phyloP scores from a whole-genome alignment of 495 filamentous ascomycete genomes.

The Trichoderma gamsii region DNA sequence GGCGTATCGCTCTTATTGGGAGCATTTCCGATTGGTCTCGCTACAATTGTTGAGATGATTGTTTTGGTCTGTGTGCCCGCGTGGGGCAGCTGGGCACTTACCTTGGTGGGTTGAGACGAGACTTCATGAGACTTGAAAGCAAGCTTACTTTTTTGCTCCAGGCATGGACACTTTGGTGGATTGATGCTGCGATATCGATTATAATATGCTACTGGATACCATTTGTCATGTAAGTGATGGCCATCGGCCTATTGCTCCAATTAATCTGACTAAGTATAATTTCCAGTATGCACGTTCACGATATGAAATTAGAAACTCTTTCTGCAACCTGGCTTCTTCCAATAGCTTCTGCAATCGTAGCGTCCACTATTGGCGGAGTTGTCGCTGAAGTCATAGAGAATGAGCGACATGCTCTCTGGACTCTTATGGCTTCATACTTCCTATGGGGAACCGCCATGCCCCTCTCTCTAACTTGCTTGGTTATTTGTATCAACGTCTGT shows the following conservation, averaged over 20 bases:
- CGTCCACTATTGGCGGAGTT: constrained; percentile 49
- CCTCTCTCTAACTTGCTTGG: constrained; percentile 48
- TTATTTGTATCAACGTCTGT: constrained; percentile 54
- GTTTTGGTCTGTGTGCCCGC: constrained; percentile 1
- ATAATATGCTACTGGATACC: constrained; percentile 45
- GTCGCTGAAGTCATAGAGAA: constrained; percentile 50
- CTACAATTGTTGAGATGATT: constrained; percentile 27
- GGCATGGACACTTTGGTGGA: constrained; percentile 54
- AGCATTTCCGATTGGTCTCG: constrained; percentile 57
- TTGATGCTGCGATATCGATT: constrained; percentile 48
- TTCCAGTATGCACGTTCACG: constrained; percentile 24
- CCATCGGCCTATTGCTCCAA: neutral
- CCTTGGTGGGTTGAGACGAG: constrained; percentile 15
- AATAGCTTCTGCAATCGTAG: constrained; percentile 53
- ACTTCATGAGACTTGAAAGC: constrained; percentile 19
- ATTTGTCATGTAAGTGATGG: constrained; percentile 38
- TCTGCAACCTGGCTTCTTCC: constrained; percentile 57
- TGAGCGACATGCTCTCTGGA: constrained; percentile 49
- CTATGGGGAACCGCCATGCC: constrained; percentile 56
- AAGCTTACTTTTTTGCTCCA: constrained; percentile 17
- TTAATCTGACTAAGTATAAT: neutral
- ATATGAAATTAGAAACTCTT: constrained; percentile 32
- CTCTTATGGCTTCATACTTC: constrained; percentile 49
- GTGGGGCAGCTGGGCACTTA: neutral
- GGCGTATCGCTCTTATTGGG: constrained; percentile 56